A percentile compares a stretch with the other conserved stretches of the same genome.
These are phyloP conservation scores for Erigeron philadelphicus DNA, from an alignment of 140 eudicot species.

Conservation along the genomic window DNA sequence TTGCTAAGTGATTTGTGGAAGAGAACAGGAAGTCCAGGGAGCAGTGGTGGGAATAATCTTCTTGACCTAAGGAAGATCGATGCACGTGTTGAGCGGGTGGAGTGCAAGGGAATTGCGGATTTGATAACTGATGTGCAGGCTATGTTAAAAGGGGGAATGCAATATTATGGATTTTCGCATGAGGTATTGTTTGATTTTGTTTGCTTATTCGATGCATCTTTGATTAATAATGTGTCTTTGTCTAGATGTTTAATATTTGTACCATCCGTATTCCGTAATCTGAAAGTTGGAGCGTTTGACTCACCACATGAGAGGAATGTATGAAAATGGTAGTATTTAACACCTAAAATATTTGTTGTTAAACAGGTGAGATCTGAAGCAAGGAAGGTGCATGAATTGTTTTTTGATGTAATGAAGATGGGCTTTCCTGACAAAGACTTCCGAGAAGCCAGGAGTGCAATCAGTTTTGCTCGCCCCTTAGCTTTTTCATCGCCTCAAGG, in stretches of 20 bases:
- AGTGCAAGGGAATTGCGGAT: constrained; percentile 66
- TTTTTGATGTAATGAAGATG: constrained; percentile 70
- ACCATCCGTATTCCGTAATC: not conserved
- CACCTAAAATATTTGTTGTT: not conserved
- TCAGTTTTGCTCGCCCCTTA: constrained; percentile 53
- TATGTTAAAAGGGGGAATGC: constrained; percentile 73
- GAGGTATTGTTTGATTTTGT: constrained; percentile 50
- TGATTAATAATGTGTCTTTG: not conserved
- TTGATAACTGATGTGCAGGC: constrained; percentile 73
- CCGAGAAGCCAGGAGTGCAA: constrained; percentile 70
- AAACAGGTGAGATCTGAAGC: constrained; percentile 86
- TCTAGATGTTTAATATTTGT: not conserved
- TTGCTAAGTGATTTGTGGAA: constrained; percentile 85
- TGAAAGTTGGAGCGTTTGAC: not conserved
- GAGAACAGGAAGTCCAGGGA: constrained; percentile 49
- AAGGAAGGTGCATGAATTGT: constrained; percentile 80
- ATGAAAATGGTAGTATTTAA: not conserved
- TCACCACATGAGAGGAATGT: not conserved
- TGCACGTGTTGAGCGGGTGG: constrained; percentile 52
- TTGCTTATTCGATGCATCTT: not conserved
- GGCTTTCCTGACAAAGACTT: constrained; percentile 73
- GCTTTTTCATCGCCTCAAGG: constrained; percentile 50
- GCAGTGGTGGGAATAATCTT: constrained; percentile 43
- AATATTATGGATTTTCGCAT: constrained; percentile 59
- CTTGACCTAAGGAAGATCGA: constrained; percentile 70